phyloP scores from a whole-genome alignment of 2,329 filamentous ascomycete genomes.

The Colletotrichum paranaense region DNA sequence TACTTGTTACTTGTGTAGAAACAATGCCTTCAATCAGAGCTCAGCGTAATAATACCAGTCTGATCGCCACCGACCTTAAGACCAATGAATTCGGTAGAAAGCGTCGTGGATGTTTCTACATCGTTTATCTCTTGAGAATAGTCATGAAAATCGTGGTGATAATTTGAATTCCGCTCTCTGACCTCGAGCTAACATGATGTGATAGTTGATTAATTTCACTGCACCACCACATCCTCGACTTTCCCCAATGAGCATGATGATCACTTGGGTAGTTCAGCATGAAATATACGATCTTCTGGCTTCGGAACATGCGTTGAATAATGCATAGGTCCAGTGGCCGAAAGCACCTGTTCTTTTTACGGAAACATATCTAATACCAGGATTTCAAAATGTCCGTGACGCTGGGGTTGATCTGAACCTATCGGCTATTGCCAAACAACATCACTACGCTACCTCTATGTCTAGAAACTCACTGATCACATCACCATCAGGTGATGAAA shows the following conservation, averaged over 20 bases:
- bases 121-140: too few species aligned
- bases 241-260: neutral
- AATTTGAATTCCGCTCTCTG: rapidly evolving
- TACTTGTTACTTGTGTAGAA: too few species aligned
- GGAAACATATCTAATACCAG: neutral
- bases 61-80: too few species aligned
- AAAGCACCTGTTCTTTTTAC: neutral
- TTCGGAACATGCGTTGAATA: neutral
- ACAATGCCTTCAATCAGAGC: too few species aligned
- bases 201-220: neutral
- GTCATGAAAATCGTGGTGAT: too few species aligned
- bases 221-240: neutral
- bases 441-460: neutral
- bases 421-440: neutral
- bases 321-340: neutral
- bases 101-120: too few species aligned
- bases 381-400: neutral
- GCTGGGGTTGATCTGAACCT: neutral
- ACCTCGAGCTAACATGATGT: neutral
- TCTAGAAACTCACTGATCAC: neutral
- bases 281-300: neutral
- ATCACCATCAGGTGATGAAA: neutral
- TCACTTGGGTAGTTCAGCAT: neutral
- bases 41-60: too few species aligned
- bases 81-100: too few species aligned